Evolutionary conservation across 2,329 filamentous ascomycete genomes (phyloP), one percentile per base, ranked within the genome.

Genomic region (Aspergillus sp.): DNA sequence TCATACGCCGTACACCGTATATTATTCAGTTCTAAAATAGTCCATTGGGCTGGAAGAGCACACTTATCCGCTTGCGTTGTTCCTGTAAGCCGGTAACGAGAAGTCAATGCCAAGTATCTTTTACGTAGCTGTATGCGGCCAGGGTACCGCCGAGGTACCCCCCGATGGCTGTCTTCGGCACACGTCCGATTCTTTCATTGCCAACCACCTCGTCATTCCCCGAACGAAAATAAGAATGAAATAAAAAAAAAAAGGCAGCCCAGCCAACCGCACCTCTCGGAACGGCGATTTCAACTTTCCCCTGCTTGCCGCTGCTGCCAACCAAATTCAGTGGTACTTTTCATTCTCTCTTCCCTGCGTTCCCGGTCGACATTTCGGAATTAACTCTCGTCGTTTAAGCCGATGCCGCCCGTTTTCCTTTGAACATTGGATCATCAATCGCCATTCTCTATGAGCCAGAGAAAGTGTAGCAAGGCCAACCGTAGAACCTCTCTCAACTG

Each of bases 221-320:
- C 20, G 36, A 55, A 12, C 49, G 20, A 42, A 49, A 52, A 31
- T 29, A 50, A 49, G 22, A 54, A 24, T 24, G 32, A 36, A 36
- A 10, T 5, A 7, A 36, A 52, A 47, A 39, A 36, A 54, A 14
- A 45, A 42, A 42, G 54, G 49, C 16, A 36, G 61, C 31, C 45
- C 52, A 31, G 22, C 59, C 61, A 61, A 65, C 56, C 56, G 46
- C 42, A 47, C 53, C 39, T 36, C 51, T 46, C 65, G 60, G 58
- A 58, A 64, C 52, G 57, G 55, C 55, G 56, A 56, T 59, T 60
- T 63, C 58, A 51, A 56, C 57, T 50, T 65, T 57, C 63, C 63
- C 62, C 63, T 64, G 63, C 63, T 66, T 67, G 59, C 61, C 60
- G 63, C 63, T 65, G 61, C 61, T 65, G 63, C 61, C 64, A 66